Conservation (phyloP, 2,329 filamentous ascomycete species). For the Penicillium expansum region DNA sequence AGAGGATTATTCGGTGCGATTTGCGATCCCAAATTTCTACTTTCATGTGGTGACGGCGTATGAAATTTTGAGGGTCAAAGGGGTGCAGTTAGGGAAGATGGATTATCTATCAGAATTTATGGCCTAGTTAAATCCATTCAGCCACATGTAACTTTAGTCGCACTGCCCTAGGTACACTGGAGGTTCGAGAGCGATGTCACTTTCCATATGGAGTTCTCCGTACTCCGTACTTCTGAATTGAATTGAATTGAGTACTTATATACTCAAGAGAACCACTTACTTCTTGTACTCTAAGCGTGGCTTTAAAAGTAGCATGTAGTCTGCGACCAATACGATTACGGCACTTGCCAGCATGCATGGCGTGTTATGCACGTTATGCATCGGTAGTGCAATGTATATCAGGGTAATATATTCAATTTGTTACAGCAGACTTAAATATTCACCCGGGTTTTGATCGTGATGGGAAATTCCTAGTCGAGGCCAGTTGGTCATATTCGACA, state of each 20-base stretch:
- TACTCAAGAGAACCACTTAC: no score
- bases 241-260: not conserved
- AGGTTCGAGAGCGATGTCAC: not conserved
- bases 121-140: not conserved
- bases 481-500: not conserved
- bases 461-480: not conserved
- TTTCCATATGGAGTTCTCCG: no score
- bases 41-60: not conserved
- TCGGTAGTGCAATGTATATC: no score
- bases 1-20: not conserved
- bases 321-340: not conserved
- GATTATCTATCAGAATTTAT: not conserved
- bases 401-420: not conserved
- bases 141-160: not conserved
- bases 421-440: not conserved
- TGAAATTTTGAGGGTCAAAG: not conserved
- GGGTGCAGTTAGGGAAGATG: not conserved
- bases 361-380: no score
- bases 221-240: no score
- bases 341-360: no score
- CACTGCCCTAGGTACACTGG: not conserved
- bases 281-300: not conserved
- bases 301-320: not conserved
- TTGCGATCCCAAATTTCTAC: not conserved
- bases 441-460: not conserved